These are phyloP conservation scores for Didymella pomorum DNA, from an alignment of 2,329 filamentous ascomycete genomes.

Conservation along the genomic window DNA sequence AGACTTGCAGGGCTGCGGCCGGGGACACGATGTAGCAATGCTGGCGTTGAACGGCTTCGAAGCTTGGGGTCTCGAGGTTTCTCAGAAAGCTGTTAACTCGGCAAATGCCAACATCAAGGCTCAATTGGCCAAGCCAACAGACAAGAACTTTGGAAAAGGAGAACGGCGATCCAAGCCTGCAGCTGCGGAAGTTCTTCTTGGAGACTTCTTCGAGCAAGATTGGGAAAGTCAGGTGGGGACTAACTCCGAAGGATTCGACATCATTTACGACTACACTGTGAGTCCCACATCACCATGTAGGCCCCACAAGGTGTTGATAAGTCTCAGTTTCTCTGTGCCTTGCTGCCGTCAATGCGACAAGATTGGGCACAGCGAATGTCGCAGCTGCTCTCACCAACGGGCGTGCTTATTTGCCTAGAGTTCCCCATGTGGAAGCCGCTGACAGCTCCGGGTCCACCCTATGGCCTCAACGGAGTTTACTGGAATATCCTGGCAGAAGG, in stretches of 20 bases:
- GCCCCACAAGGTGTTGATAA: neutral
- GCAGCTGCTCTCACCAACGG: conserved; percentile 59
- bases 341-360: conserved; percentile 62
- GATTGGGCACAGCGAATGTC: conserved; percentile 64
- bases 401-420: conserved; percentile 70
- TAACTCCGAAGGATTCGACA: conserved; percentile 57
- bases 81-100: conserved; percentile 53
- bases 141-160: conserved; percentile 49
- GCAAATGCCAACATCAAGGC: conserved; percentile 24
- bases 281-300: conserved; percentile 26
- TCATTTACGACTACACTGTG: conserved; percentile 68
- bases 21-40: conserved; percentile 77
- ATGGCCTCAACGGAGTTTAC: conserved; percentile 63
- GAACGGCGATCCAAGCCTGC: conserved; percentile 54
- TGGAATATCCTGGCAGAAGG: conserved; percentile 26
- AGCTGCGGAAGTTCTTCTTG: conserved; percentile 63
- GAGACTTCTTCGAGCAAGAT: conserved; percentile 70
- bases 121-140: conserved; percentile 20
- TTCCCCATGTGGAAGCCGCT: conserved; percentile 76
- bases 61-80: conserved; percentile 74
- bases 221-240: conserved; percentile 56
- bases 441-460: conserved; percentile 73
- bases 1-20: conserved; percentile 67
- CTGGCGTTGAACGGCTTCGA: conserved; percentile 77
- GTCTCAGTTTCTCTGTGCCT: conserved; percentile 64